Evolutionary conservation across 208 protist species (phyloP).

Genomic region (Leishmania lainsoni): DNA sequence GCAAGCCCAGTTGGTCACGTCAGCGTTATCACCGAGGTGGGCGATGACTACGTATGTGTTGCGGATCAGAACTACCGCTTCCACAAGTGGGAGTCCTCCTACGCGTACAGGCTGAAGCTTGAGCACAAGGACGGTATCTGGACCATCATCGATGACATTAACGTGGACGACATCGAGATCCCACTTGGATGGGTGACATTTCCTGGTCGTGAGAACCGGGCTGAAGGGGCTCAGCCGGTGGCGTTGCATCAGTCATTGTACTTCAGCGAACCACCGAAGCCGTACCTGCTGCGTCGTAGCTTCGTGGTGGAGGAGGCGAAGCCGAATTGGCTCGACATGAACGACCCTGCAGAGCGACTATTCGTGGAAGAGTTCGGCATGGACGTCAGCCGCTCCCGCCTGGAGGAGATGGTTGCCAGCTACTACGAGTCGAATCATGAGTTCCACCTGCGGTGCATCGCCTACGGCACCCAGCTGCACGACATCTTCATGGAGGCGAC

Average conservation of each 20-base stretch:
- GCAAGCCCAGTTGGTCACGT: conserved; percentile 71
- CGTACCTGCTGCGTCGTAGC: conserved; percentile 57
- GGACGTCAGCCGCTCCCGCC: conserved; percentile 64
- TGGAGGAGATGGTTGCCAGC: conserved; percentile 58
- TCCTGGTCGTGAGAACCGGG: conserved; percentile 67
- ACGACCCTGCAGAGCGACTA: conserved; percentile 71
- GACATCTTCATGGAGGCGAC: conserved; percentile 89
- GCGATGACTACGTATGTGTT: conserved; percentile 81
- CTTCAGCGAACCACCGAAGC: conserved; percentile 47
- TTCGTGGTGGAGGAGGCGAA: conserved; percentile 53
- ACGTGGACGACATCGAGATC: conserved; percentile 49
- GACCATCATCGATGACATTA: conserved; percentile 71
- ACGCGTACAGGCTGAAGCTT: conserved; percentile 62
- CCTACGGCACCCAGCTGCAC: conserved; percentile 76
- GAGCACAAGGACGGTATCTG: conserved; percentile 54
- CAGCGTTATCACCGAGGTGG: conserved; percentile 84
- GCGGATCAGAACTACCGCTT: conserved; percentile 90
- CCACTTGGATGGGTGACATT: conserved; percentile 88
- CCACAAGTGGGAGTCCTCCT: conserved; percentile 73
- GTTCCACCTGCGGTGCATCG: conserved; percentile 63
- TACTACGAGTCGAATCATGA: conserved; percentile 88
- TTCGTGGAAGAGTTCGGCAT: conserved; percentile 85
- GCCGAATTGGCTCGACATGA: conserved; percentile 77
- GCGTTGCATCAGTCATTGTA: conserved; percentile 67
- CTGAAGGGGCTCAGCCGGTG: conserved; percentile 35